Conservation (phyloP, 768 basidiomycete genomes). For the Kwoniella sp. region DNA sequence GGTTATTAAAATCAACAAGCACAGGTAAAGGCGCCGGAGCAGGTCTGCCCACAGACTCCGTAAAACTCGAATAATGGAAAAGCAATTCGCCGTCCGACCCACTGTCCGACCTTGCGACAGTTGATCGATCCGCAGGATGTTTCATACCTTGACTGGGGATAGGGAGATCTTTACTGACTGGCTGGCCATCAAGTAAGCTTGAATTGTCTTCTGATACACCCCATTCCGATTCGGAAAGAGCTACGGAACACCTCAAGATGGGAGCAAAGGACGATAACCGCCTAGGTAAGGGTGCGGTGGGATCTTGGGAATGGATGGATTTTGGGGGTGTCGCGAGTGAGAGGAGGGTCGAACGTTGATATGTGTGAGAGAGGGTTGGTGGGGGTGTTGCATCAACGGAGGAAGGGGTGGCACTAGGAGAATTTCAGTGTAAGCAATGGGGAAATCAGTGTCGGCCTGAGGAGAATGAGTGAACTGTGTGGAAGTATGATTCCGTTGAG, state of each 20-base stretch:
- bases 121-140: slow-evolving; percentile 18
- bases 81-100: neutral
- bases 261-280: slow-evolving; percentile 22
- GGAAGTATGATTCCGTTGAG: no score
- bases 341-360: slow-evolving; percentile 8
- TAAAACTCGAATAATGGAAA: slow-evolving; percentile 3
- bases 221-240: slow-evolving; percentile 11
- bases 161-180: slow-evolving; percentile 17
- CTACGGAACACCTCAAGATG: slow-evolving; percentile 9
- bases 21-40: slow-evolving; percentile 3
- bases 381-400: no score
- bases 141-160: slow-evolving; percentile 4
- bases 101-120: neutral
- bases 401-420: no score
- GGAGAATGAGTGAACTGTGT: no score
- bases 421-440: no score
- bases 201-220: slow-evolving; percentile 2
- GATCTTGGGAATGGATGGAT: neutral
- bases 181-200: slow-evolving; percentile 16
- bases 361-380: slow-evolving; percentile 3
- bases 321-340: slow-evolving; percentile 12
- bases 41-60: neutral
- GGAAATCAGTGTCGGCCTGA: no score
- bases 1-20: slow-evolving; percentile 16
- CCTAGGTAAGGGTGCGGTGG: slow-evolving; percentile 1